phyloP scores from a whole-genome alignment of 1,284 basidiomycete genomes.

The Nidula niveotomentosa region DNA sequence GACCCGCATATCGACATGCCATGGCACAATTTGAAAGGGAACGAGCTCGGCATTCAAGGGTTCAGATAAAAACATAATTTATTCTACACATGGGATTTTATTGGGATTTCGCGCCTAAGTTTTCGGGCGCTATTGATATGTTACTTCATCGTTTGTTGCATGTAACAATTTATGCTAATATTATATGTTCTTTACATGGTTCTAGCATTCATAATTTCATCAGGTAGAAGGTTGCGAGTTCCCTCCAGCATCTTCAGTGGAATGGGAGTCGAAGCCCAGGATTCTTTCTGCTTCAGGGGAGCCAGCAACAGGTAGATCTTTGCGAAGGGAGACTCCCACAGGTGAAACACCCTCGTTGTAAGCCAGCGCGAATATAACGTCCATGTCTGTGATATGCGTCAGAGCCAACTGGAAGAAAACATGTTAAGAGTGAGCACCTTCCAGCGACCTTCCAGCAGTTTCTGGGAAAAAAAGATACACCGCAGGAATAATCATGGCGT shows the following conservation, averaged over 20 bases:
- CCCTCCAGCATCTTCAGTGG: background rate
- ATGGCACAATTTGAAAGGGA: constrained; percentile 46
- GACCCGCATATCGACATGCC: constrained; percentile 41
- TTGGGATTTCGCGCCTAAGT: too few species aligned
- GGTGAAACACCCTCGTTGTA: constrained; percentile 58
- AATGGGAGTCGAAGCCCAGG: constrained; percentile 32
- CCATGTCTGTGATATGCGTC: constrained; percentile 46
- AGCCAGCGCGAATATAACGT: constrained; percentile 60
- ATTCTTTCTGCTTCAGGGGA: constrained; percentile 54
- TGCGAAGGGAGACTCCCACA: constrained; percentile 53
- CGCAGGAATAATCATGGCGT: constrained; percentile 58
- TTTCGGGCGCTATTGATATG: too few species aligned
- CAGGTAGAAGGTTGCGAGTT: too few species aligned
- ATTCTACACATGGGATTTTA: too few species aligned
- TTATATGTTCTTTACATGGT: too few species aligned
- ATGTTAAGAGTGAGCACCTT: constrained; percentile 36
- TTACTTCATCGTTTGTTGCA: too few species aligned
- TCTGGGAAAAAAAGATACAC: constrained; percentile 71
- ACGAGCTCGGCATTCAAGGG: constrained; percentile 40
- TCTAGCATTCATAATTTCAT: too few species aligned
- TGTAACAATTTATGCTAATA: too few species aligned
- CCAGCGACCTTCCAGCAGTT: constrained; percentile 61
- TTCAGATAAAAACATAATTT: constrained; percentile 13
- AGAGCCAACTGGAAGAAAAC: background rate
- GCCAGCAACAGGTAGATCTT: constrained; percentile 53